phyloP scores from a whole-genome alignment of 768 basidiomycete species.

The Ramaria sp. region DNA sequence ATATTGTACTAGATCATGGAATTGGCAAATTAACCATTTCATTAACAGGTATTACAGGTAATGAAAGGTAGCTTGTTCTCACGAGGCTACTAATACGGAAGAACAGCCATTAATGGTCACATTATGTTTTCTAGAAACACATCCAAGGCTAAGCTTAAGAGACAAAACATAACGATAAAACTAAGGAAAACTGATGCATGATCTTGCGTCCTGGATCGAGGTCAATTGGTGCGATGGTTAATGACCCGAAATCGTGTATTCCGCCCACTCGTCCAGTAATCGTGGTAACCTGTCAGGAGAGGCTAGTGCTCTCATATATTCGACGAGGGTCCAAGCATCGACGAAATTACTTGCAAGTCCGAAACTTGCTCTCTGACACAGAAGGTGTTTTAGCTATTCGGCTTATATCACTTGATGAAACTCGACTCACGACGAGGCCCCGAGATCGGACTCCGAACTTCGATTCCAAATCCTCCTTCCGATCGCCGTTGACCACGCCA shows the following conservation, averaged over 20 bases:
- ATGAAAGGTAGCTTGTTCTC: too few species aligned
- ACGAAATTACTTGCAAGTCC: constrained; percentile 72
- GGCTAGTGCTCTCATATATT: constrained; percentile 13
- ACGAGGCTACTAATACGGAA: too few species aligned
- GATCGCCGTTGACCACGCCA: constrained; percentile 45
- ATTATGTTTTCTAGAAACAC: too few species aligned
- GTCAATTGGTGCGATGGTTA: background rate
- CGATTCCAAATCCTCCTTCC: constrained; percentile 50
- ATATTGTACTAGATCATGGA: too few species aligned
- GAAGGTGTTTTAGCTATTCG: background rate
- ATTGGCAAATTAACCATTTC: too few species aligned
- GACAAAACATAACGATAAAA: background rate
- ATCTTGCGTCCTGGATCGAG: background rate
- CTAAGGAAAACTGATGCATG: background rate
- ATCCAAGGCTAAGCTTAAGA: too few species aligned
- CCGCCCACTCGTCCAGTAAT: constrained; percentile 1
- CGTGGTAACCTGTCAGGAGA: background rate
- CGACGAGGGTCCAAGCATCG: constrained; percentile 40
- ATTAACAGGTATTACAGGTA: too few species aligned
- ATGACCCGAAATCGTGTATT: background rate
- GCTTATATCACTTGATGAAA: background rate
- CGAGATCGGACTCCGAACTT: constrained; percentile 54
- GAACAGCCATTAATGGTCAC: too few species aligned
- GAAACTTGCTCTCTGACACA: constrained; percentile 33
- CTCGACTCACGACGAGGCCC: constrained; percentile 27